Evolutionary conservation across 768 basidiomycete genomes (phyloP).

Genomic region (Rhizopogon rudus): DNA sequence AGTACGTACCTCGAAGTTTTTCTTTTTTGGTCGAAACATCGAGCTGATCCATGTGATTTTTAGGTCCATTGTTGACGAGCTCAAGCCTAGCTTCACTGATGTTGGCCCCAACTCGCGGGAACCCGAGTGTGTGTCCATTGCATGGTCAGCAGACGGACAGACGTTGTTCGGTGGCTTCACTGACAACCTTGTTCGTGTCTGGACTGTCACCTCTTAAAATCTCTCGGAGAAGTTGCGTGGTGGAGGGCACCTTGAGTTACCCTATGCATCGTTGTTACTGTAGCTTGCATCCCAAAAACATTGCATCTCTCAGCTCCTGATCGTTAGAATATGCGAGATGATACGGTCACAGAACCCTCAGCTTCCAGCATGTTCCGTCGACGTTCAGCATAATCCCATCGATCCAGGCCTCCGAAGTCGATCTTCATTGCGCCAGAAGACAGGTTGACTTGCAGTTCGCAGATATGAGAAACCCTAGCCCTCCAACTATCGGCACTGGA

Average conservation of each 20-base stretch:
- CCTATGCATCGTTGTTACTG: slow-evolving; percentile 20
- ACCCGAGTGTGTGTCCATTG: slow-evolving; percentile 93
- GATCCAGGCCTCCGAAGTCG: slow-evolving; percentile 71
- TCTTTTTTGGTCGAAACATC: neutral
- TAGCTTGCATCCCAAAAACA: slow-evolving; percentile 18
- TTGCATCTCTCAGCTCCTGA: slow-evolving; percentile 8
- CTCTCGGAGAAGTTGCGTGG: slow-evolving; percentile 14
- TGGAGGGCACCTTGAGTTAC: slow-evolving; percentile 10
- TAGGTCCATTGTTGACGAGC: slow-evolving; percentile 97
- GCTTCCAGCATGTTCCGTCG: slow-evolving; percentile 61
- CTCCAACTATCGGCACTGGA: slow-evolving; percentile 80
- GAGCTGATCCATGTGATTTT: neutral
- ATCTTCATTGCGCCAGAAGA: slow-evolving; percentile 57
- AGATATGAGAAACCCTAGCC: slow-evolving; percentile 61
- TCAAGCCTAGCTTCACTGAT: slow-evolving; percentile 91
- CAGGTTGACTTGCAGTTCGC: slow-evolving; percentile 69
- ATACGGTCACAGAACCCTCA: neutral
- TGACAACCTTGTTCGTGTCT: slow-evolving; percentile 90
- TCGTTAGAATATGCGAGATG: neutral
- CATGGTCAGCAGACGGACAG: slow-evolving; percentile 98
- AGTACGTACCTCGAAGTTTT: slow-evolving; percentile 49
- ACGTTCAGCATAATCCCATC: slow-evolving; percentile 65
- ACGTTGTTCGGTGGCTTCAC: slow-evolving; percentile 97
- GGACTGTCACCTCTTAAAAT: slow-evolving; percentile 65
- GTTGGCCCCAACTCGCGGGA: slow-evolving; percentile 65